Evolutionary conservation across 202 grass and related monocot genomes (phyloP).

Genomic region (Setaria italica): DNA sequence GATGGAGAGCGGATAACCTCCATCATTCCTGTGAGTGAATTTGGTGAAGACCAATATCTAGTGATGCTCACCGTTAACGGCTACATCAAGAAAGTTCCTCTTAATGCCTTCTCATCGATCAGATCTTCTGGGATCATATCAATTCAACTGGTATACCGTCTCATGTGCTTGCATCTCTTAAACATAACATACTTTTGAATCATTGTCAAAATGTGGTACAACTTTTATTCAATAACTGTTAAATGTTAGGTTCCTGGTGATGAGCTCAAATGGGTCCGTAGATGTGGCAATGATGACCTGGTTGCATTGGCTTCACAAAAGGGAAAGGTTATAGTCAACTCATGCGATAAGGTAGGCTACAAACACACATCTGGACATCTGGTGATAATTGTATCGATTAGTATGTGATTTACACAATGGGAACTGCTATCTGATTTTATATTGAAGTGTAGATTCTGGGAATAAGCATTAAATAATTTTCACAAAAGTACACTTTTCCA

Average conservation of each 20-base stretch:
- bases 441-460: not conserved
- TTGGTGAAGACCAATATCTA: slow-evolving; percentile 86
- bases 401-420: not conserved
- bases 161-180: slow-evolving; percentile 22
- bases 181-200: slow-evolving; percentile 33
- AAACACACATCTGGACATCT: slow-evolving; percentile 21
- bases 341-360: slow-evolving; percentile 74
- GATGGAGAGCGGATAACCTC: slow-evolving; percentile 95
- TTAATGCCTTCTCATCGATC: slow-evolving; percentile 94
- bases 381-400: slow-evolving; percentile 15
- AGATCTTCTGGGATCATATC: slow-evolving; percentile 87
- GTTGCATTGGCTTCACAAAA: slow-evolving; percentile 91
- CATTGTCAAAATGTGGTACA: slow-evolving; percentile 8
- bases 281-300: slow-evolving; percentile 81
- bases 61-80: slow-evolving; percentile 90
- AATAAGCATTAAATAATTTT: not conserved
- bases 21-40: slow-evolving; percentile 91
- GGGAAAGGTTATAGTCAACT: slow-evolving; percentile 89
- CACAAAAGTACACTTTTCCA: not conserved
- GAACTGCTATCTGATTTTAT: not conserved
- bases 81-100: slow-evolving; percentile 93
- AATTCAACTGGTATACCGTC: slow-evolving; percentile 81
- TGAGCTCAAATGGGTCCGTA: slow-evolving; percentile 89
- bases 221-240: slow-evolving; percentile 40
- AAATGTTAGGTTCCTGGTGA: slow-evolving; percentile 77